Percentiles rank a stretch among this genome's conserved stretches.
Evolutionary conservation across 805 yeast genomes (phyloP).

Genomic region (Teunomyces pallodes): DNA sequence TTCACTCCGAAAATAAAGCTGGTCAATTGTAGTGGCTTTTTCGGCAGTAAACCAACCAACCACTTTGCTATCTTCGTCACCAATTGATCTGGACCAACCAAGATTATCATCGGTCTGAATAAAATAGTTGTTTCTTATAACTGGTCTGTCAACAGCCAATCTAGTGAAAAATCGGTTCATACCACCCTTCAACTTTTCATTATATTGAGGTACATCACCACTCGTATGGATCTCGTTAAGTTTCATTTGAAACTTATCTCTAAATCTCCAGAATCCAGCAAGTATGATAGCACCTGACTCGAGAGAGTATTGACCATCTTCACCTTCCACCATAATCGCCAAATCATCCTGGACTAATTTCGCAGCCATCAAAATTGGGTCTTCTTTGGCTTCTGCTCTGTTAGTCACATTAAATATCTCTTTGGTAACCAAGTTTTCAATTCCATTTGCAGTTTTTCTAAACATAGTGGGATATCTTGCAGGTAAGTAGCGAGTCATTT

Average conservation of each 20-base stretch:
- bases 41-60: slow-evolving; percentile 62
- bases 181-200: slow-evolving; percentile 54
- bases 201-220: slow-evolving; percentile 68
- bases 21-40: slow-evolving; percentile 44
- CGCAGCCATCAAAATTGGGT: slow-evolving; percentile 60
- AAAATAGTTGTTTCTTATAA: slow-evolving; percentile 66
- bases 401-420: slow-evolving; percentile 42
- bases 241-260: slow-evolving; percentile 57
- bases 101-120: slow-evolving; percentile 60
- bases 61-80: slow-evolving; percentile 46
- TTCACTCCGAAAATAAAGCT: slow-evolving; percentile 59
- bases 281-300: slow-evolving; percentile 62
- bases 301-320: slow-evolving; percentile 54
- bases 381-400: slow-evolving; percentile 31
- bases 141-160: slow-evolving; percentile 57
- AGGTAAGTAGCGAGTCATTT: slow-evolving; percentile 53
- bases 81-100: slow-evolving; percentile 66
- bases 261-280: slow-evolving; percentile 70
- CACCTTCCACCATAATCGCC: slow-evolving; percentile 62
- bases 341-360: slow-evolving; percentile 63
- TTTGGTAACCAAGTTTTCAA: slow-evolving; percentile 51
- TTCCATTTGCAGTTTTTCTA: slow-evolving; percentile 42
- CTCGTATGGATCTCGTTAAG: slow-evolving; percentile 57
- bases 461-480: slow-evolving; percentile 57
- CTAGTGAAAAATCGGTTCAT: slow-evolving; percentile 67